phyloP scores from a whole-genome alignment of 176 grass and related monocot species.

The Saccharum officinarum region DNA sequence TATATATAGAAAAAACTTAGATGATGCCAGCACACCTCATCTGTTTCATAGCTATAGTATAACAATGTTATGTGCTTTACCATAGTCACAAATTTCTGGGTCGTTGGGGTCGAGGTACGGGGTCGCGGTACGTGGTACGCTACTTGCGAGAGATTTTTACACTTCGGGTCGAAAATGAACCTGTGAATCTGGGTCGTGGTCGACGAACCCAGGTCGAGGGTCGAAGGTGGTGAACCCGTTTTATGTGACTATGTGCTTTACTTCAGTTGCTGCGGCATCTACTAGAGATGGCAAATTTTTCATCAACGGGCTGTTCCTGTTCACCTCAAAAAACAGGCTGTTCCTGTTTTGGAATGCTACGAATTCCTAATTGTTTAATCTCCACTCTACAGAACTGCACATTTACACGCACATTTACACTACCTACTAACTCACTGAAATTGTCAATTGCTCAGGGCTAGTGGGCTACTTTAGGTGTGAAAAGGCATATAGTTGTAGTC shows the following conservation, averaged over 20 bases:
- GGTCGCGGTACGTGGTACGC: too few species aligned
- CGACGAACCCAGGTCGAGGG: too few species aligned
- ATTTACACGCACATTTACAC: not conserved
- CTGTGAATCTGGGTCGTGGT: too few species aligned
- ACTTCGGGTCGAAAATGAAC: too few species aligned
- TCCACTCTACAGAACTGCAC: not conserved
- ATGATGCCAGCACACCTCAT: not conserved
- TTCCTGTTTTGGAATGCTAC: not conserved
- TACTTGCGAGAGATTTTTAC: too few species aligned
- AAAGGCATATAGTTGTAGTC: not conserved
- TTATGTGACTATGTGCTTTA: not conserved
- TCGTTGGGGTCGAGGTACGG: too few species aligned
- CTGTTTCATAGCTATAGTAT: not conserved
- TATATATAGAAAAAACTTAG: not conserved
- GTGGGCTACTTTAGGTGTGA: not conserved
- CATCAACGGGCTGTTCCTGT: not conserved
- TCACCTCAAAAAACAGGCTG: not conserved
- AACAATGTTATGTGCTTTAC: not conserved
- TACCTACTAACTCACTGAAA: not conserved
- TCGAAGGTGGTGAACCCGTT: too few species aligned
- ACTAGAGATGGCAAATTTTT: not conserved
- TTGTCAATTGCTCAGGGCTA: not conserved
- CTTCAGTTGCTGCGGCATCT: conserved; percentile 8
- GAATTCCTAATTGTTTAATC: not conserved
- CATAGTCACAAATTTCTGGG: too few species aligned